Evolutionary conservation across 495 filamentous ascomycete genomes (phyloP).

Genomic region (Jackrogersella minutella): DNA sequence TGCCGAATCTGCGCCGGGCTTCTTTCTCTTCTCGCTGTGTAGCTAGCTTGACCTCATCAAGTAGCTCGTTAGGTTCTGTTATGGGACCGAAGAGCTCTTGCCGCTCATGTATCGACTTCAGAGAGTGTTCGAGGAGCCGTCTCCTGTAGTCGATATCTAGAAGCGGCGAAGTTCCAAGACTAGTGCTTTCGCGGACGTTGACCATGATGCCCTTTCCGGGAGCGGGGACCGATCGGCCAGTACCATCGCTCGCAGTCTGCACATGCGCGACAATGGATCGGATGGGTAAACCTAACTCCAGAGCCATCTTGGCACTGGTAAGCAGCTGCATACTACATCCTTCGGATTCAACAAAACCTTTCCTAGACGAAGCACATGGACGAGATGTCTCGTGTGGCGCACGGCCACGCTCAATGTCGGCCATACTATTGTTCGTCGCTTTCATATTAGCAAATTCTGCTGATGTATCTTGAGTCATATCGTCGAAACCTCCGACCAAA

Average conservation of each 20-base stretch:
- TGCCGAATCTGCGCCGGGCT: conserved; percentile 85
- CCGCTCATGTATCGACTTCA: conserved; percentile 89
- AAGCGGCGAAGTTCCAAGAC: conserved; percentile 88
- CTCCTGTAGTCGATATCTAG: conserved; percentile 95
- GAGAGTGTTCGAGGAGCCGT: conserved; percentile 86
- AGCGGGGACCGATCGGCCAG: conserved; percentile 95
- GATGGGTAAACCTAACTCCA: conserved; percentile 98
- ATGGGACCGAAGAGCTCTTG: conserved; percentile 84
- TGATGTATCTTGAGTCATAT: conserved; percentile 97
- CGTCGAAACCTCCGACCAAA: conserved; percentile 97
- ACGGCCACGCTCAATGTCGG: conserved; percentile 91
- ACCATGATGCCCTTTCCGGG: conserved; percentile 96
- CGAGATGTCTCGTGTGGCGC: conserved; percentile 96
- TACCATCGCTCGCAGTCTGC: conserved; percentile 97
- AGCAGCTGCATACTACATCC: conserved; percentile 97
- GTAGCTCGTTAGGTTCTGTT: conserved; percentile 81
- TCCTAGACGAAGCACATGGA: conserved; percentile 91
- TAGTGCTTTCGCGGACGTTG: conserved; percentile 84
- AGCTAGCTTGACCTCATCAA: conserved; percentile 82
- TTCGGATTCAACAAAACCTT: conserved; percentile 98
- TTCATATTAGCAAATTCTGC: conserved; percentile 99
- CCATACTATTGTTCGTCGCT: conserved; percentile 93
- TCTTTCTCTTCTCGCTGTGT: conserved; percentile 87
- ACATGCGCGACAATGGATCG: conserved; percentile 91
- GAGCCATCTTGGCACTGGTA: conserved; percentile 90